Conservation (phyloP, 768 basidiomycete genomes). For the Tylopilus balloui region DNA sequence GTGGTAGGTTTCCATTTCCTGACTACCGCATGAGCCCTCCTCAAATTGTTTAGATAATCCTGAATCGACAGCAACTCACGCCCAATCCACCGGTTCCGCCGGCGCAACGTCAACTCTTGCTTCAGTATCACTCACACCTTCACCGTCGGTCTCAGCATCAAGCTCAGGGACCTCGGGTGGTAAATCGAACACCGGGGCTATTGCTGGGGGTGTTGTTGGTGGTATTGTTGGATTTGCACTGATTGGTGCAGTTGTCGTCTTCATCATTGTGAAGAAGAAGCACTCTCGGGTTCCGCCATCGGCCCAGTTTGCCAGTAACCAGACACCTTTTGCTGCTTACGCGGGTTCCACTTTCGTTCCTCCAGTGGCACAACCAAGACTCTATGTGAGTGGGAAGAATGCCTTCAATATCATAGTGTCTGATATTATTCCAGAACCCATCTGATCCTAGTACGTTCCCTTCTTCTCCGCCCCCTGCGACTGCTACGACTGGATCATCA, state of each 20-base stretch:
- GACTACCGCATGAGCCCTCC: not conserved
- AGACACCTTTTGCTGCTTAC: constrained; percentile 1
- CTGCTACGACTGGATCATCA: too few relatives aligned
- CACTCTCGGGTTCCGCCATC: constrained; percentile 23
- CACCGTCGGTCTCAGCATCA: constrained; percentile 11
- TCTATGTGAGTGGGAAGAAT: constrained; percentile 26
- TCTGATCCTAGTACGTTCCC: constrained; percentile 39
- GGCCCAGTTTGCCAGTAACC: constrained; percentile 5
- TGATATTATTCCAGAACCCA: constrained; percentile 27
- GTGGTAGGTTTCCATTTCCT: not conserved
- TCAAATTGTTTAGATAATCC: not conserved
- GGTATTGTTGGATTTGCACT: constrained; percentile 28
- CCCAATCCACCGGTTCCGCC: constrained; percentile 25
- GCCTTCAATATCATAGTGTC: not conserved
- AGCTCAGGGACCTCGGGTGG: not conserved
- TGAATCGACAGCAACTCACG: constrained; percentile 4
- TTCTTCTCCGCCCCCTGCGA: too few relatives aligned
- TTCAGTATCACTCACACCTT: constrained; percentile 13
- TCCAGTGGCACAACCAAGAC: constrained; percentile 21
- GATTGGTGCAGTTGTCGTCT: constrained; percentile 37
- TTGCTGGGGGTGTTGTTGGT: not conserved
- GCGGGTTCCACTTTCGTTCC: constrained; percentile 9
- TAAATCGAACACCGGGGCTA: not conserved
- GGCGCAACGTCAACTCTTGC: constrained; percentile 8
- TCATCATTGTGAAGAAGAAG: constrained; percentile 33